These are phyloP conservation scores for Pseudogymnoascus sp. DNA, from an alignment of 2,329 filamentous ascomycete genomes.

Conservation along the genomic window DNA sequence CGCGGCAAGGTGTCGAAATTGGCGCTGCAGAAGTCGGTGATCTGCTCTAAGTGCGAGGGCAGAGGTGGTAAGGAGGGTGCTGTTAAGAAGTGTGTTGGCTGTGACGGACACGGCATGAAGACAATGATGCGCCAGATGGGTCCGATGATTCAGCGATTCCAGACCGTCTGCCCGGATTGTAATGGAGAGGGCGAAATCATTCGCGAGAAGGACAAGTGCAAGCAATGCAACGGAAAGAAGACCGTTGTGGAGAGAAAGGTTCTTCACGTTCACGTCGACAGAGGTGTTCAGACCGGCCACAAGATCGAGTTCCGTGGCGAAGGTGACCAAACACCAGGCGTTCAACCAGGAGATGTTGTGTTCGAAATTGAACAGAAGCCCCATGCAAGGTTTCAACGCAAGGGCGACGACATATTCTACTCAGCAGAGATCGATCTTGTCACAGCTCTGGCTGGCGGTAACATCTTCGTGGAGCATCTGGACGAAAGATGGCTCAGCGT, in stretches of 20 bases:
- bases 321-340: slow-evolving; percentile 89
- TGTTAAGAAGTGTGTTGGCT: slow-evolving; percentile 86
- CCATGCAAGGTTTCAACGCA: slow-evolving; percentile 89
- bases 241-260: slow-evolving; percentile 96
- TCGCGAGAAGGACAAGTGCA: slow-evolving; percentile 95
- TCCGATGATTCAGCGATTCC: slow-evolving; percentile 99
- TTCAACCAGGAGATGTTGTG: slow-evolving; percentile 89
- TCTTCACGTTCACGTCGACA: slow-evolving; percentile 94
- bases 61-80: slow-evolving; percentile 94
- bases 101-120: slow-evolving; percentile 95
- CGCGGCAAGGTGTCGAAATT: slow-evolving; percentile 96
- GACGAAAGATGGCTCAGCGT: slow-evolving; percentile 95
- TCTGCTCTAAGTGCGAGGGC: slow-evolving; percentile 90
- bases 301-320: slow-evolving; percentile 97
- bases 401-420: slow-evolving; percentile 93
- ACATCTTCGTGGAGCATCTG: slow-evolving; percentile 88
- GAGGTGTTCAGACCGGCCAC: slow-evolving; percentile 84
- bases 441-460: slow-evolving; percentile 86
- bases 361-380: slow-evolving; percentile 99
- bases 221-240: slow-evolving; percentile 95
- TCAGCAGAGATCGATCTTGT: slow-evolving; percentile 92
- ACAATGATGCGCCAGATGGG: slow-evolving; percentile 99
- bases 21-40: slow-evolving; percentile 92
- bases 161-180: slow-evolving; percentile 97
- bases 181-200: slow-evolving; percentile 96